Evolutionary conservation across 768 basidiomycete species (phyloP).

Genomic region (Suillus alpinus): DNA sequence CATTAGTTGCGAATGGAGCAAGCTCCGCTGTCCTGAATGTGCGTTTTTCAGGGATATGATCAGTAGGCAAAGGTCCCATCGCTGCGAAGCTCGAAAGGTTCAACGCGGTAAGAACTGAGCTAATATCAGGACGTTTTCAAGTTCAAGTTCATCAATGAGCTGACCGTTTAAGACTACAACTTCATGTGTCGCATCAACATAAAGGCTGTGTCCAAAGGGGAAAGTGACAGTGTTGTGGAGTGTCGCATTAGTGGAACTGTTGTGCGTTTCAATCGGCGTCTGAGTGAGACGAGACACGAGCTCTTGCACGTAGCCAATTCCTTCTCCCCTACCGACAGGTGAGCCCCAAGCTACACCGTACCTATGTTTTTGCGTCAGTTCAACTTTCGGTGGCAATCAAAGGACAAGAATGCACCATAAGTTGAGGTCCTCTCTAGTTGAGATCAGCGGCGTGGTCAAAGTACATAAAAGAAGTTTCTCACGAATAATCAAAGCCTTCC

Average conservation of each 20-base stretch:
- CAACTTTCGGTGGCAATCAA: conserved; percentile 4
- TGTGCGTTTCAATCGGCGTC: conserved; percentile 61
- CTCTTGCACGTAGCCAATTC: conserved; percentile 77
- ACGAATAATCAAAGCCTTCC: conserved; percentile 86
- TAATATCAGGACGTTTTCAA: conserved; percentile 1
- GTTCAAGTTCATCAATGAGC: conserved; percentile 15
- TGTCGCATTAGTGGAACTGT: conserved; percentile 79
- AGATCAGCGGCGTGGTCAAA: not conserved
- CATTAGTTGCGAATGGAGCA: conserved; percentile 80
- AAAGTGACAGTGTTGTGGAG: conserved; percentile 65
- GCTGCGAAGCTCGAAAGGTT: conserved; percentile 70
- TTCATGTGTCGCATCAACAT: conserved; percentile 86
- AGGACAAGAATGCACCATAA: conserved; percentile 5
- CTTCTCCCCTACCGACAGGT: conserved; percentile 66
- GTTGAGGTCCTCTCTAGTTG: conserved; percentile 1
- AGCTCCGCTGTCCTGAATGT: conserved; percentile 71
- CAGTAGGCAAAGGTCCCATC: conserved; percentile 63
- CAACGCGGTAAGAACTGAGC: conserved; percentile 72
- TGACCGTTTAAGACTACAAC: conserved; percentile 75
- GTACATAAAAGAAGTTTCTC: conserved; percentile 22
- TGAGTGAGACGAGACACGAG: conserved; percentile 77
- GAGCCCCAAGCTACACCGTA: conserved; percentile 76
- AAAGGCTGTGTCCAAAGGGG: conserved; percentile 66
- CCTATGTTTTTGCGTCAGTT: conserved; percentile 13
- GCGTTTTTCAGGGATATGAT: conserved; percentile 58